Percentiles rank a stretch among this genome's conserved stretches.
Evolutionary conservation across 2,329 filamentous ascomycete species (phyloP).

Genomic region (Aspergillus pseudoglaucus): DNA sequence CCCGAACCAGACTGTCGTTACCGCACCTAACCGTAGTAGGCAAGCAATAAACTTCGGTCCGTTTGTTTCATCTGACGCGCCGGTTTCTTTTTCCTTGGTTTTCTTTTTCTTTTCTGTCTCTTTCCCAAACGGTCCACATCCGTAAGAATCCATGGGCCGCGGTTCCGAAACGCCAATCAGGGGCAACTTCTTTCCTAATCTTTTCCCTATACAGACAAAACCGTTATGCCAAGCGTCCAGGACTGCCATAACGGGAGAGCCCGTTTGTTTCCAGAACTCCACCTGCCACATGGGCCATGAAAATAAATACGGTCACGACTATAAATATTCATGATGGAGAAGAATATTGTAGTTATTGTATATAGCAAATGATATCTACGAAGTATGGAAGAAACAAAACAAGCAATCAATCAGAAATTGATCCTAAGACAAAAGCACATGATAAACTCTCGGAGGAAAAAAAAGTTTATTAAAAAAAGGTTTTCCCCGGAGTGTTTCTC

Average conservation of each 20-base stretch:
- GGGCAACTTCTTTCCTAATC: conserved; percentile 2
- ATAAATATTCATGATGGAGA: not conserved
- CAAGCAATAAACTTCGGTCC: not conserved
- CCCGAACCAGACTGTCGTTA: not conserved
- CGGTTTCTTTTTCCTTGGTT: not conserved
- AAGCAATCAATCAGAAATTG: not conserved
- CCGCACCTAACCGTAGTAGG: not conserved
- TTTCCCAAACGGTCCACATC: not conserved
- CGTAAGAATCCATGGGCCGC: not conserved
- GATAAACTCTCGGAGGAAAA: conserved; percentile 1
- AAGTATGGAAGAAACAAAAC: not conserved
- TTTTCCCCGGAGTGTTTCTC: not conserved
- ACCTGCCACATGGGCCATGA: conserved; percentile 23
- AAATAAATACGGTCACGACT: conserved; percentile 3
- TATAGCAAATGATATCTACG: not conserved
- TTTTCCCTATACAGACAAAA: conserved; percentile 16
- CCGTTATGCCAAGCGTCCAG: conserved; percentile 24
- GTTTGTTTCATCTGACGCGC: not conserved
- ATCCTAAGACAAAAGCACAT: not conserved
- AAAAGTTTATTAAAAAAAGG: not conserved
- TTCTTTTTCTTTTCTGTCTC: not conserved
- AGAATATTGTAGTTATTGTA: not conserved
- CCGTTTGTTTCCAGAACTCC: conserved; percentile 22
- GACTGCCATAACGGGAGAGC: conserved; percentile 25
- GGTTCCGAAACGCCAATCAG: not conserved